Evolutionary conservation across 176 grass and related monocot genomes (phyloP), one percentile per base, ranked within the genome.

Genomic region (Musa beccarii): DNA sequence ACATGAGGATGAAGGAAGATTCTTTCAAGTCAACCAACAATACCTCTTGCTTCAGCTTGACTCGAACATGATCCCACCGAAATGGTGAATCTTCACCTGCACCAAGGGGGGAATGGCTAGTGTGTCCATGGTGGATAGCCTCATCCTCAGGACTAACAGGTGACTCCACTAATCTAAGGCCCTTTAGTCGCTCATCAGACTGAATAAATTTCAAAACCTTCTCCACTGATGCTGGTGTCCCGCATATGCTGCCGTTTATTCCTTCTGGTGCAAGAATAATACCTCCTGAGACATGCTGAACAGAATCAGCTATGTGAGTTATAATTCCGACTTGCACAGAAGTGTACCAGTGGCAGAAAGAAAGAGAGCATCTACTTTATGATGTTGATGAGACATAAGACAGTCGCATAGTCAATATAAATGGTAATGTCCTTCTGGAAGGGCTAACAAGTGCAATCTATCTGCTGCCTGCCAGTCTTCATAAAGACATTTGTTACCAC

Each of bases 11-110:
- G 34, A 69, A 69, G 10, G 66, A 57, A 6, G 11, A 52, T 66
- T 24, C 59, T 77, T 68, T 68, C 11, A 34, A 6, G 57, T 16
- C 49, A 85, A 82, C 70, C 53, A 69, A 80, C 68, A n/a, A 21
- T 87, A 93, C 95, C 95, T 98, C 95, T 73, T 91, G 93, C 79
- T 98, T 98, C 82, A 98, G 72, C 82, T 98, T 98, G n/a, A 94
- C 90, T 78, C 95, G 85, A 63, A 98, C 95, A 81, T 98, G 95
- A 68, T 98, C 90, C 95, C 95, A 98, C 19, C 88, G 84, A 78
- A 98, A 98, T 2, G 95, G 95, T 19, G 95, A 88, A 80, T 98
- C 95, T 78, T 98, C 90, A 11, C 95, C 95, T 55, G 95, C 90
- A 61, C 86, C 95, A 81, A 98, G 75, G 73, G 90, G 88, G n/a